Conservation (phyloP, 148 eudicot genomes). For the Silene latifolia region DNA sequence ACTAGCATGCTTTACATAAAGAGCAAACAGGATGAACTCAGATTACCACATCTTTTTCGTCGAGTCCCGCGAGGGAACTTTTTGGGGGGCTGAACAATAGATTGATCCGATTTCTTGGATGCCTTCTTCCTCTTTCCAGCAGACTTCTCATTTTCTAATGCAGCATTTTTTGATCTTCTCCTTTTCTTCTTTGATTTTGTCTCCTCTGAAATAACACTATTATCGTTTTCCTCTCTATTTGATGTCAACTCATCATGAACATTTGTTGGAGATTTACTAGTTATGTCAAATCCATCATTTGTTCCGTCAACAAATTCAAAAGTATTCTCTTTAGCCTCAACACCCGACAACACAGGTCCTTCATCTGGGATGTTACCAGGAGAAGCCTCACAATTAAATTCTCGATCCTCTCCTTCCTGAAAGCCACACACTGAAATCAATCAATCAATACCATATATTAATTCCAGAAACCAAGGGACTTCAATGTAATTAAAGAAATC, state of each 20-base stretch:
- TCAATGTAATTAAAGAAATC: too few relatives aligned
- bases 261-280: conserved; percentile 23
- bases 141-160: conserved; percentile 44
- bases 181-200: conserved; percentile 31
- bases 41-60: conserved; percentile 63
- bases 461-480: too few relatives aligned
- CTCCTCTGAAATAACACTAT: conserved; percentile 31
- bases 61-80: conserved; percentile 73
- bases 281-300: conserved; percentile 32
- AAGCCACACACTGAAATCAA: conserved; percentile 22
- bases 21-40: not conserved
- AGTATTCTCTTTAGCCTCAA: conserved; percentile 32
- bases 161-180: conserved; percentile 41
- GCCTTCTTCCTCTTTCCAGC: conserved; percentile 52
- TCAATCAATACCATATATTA: too few relatives aligned
- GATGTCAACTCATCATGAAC: conserved; percentile 9
- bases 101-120: conserved; percentile 33
- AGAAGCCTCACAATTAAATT: conserved; percentile 17
- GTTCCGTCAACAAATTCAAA: conserved; percentile 33
- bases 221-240: conserved; percentile 22
- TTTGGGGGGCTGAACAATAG: conserved; percentile 39
- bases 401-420: conserved; percentile 26
- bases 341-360: conserved; percentile 22
- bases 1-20: not conserved
- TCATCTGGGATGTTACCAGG: conserved; percentile 18